These are phyloP conservation scores for Thelephora ganbajun DNA, from an alignment of 768 basidiomycete species.

Conservation along the genomic window DNA sequence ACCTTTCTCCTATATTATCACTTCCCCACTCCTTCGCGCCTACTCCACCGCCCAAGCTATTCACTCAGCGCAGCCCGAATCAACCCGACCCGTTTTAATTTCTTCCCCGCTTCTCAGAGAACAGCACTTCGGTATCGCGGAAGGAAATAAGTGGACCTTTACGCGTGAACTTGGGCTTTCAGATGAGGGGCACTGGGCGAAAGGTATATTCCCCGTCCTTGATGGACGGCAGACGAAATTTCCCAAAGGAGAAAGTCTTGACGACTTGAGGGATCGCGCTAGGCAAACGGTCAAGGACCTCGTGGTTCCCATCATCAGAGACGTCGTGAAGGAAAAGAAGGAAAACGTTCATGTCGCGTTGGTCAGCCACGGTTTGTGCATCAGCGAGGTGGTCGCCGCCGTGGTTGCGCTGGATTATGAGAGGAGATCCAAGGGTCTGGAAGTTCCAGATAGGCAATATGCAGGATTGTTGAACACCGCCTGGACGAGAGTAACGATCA, in stretches of 20 bases:
- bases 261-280: constrained; percentile 49
- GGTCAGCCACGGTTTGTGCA: constrained; percentile 67
- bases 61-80: constrained; percentile 29
- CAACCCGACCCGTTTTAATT: constrained; percentile 28
- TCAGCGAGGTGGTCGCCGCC: constrained; percentile 34
- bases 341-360: constrained; percentile 41
- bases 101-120: constrained; percentile 45
- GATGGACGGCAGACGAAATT: constrained; percentile 35
- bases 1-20: constrained; percentile 41
- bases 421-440: constrained; percentile 9
- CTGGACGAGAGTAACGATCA: constrained; percentile 45
- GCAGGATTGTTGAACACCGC: constrained; percentile 53
- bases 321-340: constrained; percentile 24
- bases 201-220: constrained; percentile 38
- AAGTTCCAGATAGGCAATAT: constrained; percentile 22
- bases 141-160: constrained; percentile 41
- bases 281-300: constrained; percentile 33
- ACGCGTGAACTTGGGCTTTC: constrained; percentile 7
- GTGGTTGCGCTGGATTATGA: constrained; percentile 28
- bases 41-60: constrained; percentile 46
- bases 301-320: constrained; percentile 40
- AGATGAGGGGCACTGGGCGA: constrained; percentile 32
- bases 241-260: constrained; percentile 57
- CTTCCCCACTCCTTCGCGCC: constrained; percentile 57
- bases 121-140: constrained; percentile 56